Conservation (phyloP, 192 early-diverging fungal species). For the Umbelopsis vinacea region DNA sequence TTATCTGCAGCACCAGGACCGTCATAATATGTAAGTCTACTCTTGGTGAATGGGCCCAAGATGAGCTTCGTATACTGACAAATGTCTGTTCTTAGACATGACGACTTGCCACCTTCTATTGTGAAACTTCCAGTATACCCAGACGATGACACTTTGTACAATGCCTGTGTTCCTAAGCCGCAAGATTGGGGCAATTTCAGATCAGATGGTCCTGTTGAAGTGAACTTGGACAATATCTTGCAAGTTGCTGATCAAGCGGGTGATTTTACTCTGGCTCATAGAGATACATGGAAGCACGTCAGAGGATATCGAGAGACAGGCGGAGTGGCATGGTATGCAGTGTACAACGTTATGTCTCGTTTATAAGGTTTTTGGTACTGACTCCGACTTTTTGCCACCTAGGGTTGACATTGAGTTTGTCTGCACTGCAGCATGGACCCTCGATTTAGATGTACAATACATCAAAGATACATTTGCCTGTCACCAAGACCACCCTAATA, state of each 20-base stretch:
- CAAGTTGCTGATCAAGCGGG: constrained; percentile 41
- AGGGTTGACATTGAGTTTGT: constrained; percentile 48
- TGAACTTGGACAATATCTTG: constrained; percentile 32
- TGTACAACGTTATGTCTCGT: constrained; percentile 6
- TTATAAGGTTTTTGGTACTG: not conserved
- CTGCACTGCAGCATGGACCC: constrained; percentile 41
- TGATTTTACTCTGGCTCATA: constrained; percentile 42
- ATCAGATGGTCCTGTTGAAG: constrained; percentile 23
- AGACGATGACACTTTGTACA: constrained; percentile 32
- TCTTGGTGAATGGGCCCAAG: too few relatives aligned
- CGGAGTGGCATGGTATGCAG: constrained; percentile 36
- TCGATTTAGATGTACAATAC: constrained; percentile 31
- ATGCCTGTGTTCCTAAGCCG: constrained; percentile 27
- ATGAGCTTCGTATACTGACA: too few relatives aligned
- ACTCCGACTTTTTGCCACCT: not conserved
- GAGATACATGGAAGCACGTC: constrained; percentile 42
- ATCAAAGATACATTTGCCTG: constrained; percentile 32
- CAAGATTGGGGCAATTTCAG: constrained; percentile 38
- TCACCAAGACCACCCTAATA: constrained; percentile 38
- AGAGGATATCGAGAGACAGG: constrained; percentile 42
- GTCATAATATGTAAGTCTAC: constrained; percentile 37
- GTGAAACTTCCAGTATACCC: constrained; percentile 33
- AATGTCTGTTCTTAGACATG: constrained; percentile 31
- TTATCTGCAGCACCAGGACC: constrained; percentile 39
- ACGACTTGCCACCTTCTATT: constrained; percentile 37